Base-by-base conservation (phyloP, 139 green algal genomes). In the Zygnema cylindricum region DNA sequence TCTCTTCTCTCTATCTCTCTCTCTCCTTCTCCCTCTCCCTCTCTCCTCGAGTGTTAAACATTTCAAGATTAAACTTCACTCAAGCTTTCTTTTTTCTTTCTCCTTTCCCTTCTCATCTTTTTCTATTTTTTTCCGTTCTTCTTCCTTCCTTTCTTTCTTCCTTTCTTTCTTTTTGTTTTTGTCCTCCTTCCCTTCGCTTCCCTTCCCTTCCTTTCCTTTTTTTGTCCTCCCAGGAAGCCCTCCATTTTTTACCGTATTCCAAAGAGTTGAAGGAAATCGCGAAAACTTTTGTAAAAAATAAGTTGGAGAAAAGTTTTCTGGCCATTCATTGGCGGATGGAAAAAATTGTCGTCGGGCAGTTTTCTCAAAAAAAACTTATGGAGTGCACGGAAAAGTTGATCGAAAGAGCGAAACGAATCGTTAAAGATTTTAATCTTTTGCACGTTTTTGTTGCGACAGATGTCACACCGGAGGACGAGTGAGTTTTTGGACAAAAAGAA, bases 321-420 rank as follows among this genome's bases (percentile, higher is more conserved):
- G 71, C 71, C 3, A 16, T 79, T 23, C 71, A 79, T 16, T 79
- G 71, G 71, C 71, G 71, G 11, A n/a, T 43, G 71, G 71, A 79
- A 43, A 79, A 79, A 16, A 11, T 16, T 79, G 36, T 79, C 11
- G 11, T 79, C 11, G 16, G 36, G 71, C 71, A 43, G 11, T 7
- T 16, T 11, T 41, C 36, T 41, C 71, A 11, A 54, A 43, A 11
- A 41, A 3, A 43, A 25, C 36, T 79, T 11, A 43, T 43, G 71
- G 11, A 11, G 3, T 79, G 71, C 16, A 16, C 71, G 16, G 36
- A 43, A 41, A 79, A 16, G 11, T 43, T 79, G 71, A 79, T 79
- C 3, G 16, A 41, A 16, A 79, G 7, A 41, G 71, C 71, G 7
- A 7, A 11, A 7, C 7, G 36, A 41, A 23, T 43, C 71, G 11